A percentile compares a stretch with the other conserved stretches of the same genome.
These are phyloP conservation scores for Boletellus sp. DNA, from an alignment of 768 basidiomycete species.

Conservation along the genomic window DNA sequence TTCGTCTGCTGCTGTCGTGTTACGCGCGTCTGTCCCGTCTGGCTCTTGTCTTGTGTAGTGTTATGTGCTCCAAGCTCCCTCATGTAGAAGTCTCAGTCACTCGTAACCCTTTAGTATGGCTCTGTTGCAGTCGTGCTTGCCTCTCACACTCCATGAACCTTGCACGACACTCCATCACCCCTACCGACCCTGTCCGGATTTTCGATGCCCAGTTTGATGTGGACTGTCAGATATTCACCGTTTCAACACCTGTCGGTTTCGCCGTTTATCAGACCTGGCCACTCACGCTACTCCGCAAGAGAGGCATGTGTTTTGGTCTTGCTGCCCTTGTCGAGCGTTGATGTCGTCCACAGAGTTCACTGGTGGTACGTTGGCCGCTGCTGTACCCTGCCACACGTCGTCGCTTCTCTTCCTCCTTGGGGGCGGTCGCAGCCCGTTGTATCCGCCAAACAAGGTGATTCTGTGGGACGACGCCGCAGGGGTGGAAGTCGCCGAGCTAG, in stretches of 20 bases:
- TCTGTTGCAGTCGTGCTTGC: constrained; percentile 10
- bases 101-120: constrained; percentile 21
- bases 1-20: constrained; percentile 15
- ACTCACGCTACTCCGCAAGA: constrained; percentile 73
- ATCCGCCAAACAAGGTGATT: constrained; percentile 89
- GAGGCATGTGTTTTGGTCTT: constrained; percentile 48
- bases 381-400: constrained; percentile 74
- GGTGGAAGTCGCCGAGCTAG: constrained; percentile 82
- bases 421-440: constrained; percentile 82
- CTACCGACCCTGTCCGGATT: constrained; percentile 71
- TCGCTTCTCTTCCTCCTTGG: constrained; percentile 85
- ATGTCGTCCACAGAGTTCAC: constrained; percentile 54
- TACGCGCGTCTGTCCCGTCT: constrained; percentile 8
- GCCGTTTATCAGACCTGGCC: constrained; percentile 78
- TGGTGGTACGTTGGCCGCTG: constrained; percentile 74
- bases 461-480: constrained; percentile 80
- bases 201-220: constrained; percentile 76
- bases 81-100: constrained; percentile 9
- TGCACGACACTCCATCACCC: constrained; percentile 77
- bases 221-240: constrained; percentile 78
- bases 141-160: constrained; percentile 65
- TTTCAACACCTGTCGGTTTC: constrained; percentile 75
- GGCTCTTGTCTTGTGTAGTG: constrained; percentile 19
- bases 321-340: constrained; percentile 7
- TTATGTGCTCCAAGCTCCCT: constrained; percentile 1